Evolutionary conservation across 2,329 filamentous ascomycete species (phyloP).

Genomic region (Penicillium hesseltinei): DNA sequence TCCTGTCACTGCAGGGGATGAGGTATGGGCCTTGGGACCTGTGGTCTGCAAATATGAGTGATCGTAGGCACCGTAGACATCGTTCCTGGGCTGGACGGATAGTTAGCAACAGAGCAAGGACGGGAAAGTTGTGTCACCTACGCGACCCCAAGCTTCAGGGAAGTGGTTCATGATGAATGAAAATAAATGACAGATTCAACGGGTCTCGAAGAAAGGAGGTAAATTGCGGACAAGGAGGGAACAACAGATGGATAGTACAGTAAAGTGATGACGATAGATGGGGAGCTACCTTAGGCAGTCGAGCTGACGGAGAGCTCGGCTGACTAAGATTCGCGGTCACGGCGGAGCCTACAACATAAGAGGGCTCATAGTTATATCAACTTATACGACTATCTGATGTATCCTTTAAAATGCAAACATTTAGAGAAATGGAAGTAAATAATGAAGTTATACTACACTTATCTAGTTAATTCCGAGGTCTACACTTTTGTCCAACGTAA

Average conservation of each 20-base stretch:
- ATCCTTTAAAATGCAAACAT: neutral
- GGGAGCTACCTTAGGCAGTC: slow-evolving; percentile 32
- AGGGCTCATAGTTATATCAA: neutral
- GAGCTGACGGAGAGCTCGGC: slow-evolving; percentile 38
- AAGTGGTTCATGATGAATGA: slow-evolving; percentile 60
- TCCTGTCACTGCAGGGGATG: slow-evolving; percentile 90
- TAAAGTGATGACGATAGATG: slow-evolving; percentile 20
- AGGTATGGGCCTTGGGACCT: slow-evolving; percentile 79
- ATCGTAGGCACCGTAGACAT: slow-evolving; percentile 94
- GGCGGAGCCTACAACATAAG: neutral
- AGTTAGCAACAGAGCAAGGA: slow-evolving; percentile 34
- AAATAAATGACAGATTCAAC: neutral
- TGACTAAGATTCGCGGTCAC: slow-evolving; percentile 17
- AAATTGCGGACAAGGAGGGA: slow-evolving; percentile 1
- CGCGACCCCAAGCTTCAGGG: slow-evolving; percentile 65
- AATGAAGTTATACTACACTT: neutral
- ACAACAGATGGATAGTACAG: slow-evolving; percentile 13
- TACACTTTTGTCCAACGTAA: neutral
- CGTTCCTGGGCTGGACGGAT: slow-evolving; percentile 77
- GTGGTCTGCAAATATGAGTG: slow-evolving; percentile 71
- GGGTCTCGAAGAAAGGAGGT: neutral
- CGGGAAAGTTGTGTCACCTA: slow-evolving; percentile 33
- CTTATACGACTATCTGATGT: neutral
- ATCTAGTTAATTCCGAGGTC: neutral
- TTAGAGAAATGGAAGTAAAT: neutral